These are phyloP conservation scores for Brassica incana DNA, from an alignment of 345 rosid species.

Conservation along the genomic window DNA sequence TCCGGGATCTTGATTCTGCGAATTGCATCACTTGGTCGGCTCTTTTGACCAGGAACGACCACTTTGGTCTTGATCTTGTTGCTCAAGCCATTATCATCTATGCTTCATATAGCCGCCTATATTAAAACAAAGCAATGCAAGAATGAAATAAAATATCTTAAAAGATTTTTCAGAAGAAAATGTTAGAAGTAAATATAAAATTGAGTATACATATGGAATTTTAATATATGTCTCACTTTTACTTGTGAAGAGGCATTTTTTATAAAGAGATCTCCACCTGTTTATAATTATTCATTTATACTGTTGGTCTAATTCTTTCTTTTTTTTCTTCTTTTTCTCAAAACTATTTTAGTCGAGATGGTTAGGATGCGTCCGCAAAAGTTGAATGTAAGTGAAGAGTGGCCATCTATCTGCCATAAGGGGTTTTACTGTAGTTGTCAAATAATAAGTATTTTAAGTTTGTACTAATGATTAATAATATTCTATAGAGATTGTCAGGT, in stretches of 20 bases:
- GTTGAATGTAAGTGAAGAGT: neutral
- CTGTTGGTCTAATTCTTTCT: neutral
- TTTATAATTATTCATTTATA: neutral
- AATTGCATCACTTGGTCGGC: constrained; percentile 11
- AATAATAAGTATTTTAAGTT: constrained; percentile 14
- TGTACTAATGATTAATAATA: neutral
- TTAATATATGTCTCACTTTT: neutral
- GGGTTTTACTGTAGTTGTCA: neutral
- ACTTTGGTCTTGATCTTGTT: neutral
- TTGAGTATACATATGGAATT: neutral
- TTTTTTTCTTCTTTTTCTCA: neutral
- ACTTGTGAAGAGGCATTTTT: neutral
- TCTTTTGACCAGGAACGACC: constrained; percentile 20
- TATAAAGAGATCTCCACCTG: neutral
- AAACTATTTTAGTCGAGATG: neutral
- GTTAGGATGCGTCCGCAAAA: neutral
- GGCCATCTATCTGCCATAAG: constrained; percentile 12
- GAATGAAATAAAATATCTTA: neutral
- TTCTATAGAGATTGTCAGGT: constrained; percentile 18
- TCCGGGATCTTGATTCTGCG: neutral
- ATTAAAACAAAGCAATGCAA: neutral
- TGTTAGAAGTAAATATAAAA: neutral
- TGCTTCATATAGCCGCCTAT: neutral
- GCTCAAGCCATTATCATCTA: constrained; percentile 9
- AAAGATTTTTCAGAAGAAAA: neutral